Conservation (phyloP, 768 basidiomycete genomes). For the Clavaria fumosa region DNA sequence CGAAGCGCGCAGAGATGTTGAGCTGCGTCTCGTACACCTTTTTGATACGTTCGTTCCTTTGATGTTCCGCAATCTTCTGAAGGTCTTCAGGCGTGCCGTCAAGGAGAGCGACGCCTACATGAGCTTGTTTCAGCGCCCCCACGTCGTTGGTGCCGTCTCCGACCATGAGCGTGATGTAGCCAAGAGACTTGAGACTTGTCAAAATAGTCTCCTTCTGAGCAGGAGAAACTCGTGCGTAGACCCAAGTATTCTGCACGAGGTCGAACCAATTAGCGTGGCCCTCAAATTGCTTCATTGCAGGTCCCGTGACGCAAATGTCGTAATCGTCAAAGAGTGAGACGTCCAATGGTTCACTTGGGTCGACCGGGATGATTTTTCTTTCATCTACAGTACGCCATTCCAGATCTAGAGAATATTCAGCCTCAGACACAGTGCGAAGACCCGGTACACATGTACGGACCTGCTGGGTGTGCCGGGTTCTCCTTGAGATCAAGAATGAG, state of each 20-base stretch:
- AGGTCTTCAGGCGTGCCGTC: constrained; percentile 88
- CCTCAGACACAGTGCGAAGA: background rate
- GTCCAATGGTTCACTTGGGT: constrained; percentile 70
- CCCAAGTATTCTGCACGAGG: constrained; percentile 92
- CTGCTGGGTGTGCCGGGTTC: constrained; percentile 51
- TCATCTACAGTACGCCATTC: constrained; percentile 94
- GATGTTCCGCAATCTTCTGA: constrained; percentile 86
- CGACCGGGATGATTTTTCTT: constrained; percentile 70
- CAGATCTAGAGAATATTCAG: constrained; percentile 37
- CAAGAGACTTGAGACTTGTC: constrained; percentile 74
- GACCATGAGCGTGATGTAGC: constrained; percentile 92
- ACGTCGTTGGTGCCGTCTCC: constrained; percentile 99
- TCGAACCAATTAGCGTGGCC: constrained; percentile 52
- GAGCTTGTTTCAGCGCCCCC: constrained; percentile 94
- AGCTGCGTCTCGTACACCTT: constrained; percentile 96
- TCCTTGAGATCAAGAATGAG: constrained; percentile 86
- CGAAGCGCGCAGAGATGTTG: constrained; percentile 78
- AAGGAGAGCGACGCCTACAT: constrained; percentile 86
- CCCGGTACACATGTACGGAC: constrained; percentile 25
- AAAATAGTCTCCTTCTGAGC: constrained; percentile 92
- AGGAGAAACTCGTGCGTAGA: constrained; percentile 96
- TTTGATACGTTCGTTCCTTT: constrained; percentile 79
- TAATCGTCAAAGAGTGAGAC: constrained; percentile 62
- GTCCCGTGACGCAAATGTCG: constrained; percentile 94
- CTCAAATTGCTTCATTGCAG: constrained; percentile 81